These are phyloP conservation scores for Aspergillus cristatus DNA, from an alignment of 495 filamentous ascomycete genomes.

Conservation along the genomic window DNA sequence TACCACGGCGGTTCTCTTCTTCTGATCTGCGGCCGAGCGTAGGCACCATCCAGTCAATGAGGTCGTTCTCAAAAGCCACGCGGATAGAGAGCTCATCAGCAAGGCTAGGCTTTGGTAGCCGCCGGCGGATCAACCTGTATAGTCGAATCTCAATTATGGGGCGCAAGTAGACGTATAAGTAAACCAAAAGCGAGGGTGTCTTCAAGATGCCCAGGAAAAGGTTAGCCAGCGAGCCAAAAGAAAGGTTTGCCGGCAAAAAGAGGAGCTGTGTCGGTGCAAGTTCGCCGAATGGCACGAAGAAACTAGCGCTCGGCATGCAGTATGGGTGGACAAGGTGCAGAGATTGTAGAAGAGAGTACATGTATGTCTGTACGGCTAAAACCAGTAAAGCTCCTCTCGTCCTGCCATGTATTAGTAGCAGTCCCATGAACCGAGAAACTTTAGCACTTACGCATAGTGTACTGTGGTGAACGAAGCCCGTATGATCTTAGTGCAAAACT, in stretches of 20 bases:
- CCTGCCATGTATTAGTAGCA: slow-evolving; percentile 16
- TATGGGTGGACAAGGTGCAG: slow-evolving; percentile 33
- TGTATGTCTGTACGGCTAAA: slow-evolving; percentile 36
- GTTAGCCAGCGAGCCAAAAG: slow-evolving; percentile 16
- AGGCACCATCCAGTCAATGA: slow-evolving; percentile 40
- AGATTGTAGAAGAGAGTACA: slow-evolving; percentile 41
- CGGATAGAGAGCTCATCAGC: slow-evolving; percentile 39
- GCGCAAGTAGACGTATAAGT: slow-evolving; percentile 30
- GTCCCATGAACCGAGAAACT: neutral
- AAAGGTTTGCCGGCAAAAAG: slow-evolving; percentile 21
- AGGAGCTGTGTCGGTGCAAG: slow-evolving; percentile 27
- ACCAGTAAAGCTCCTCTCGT: slow-evolving; percentile 28
- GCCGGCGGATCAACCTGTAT: slow-evolving; percentile 34
- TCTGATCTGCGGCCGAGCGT: slow-evolving; percentile 32
- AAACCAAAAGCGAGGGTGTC: slow-evolving; percentile 27
- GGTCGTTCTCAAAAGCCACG: slow-evolving; percentile 38
- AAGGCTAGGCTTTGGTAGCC: slow-evolving; percentile 32
- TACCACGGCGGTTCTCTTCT: slow-evolving; percentile 32
- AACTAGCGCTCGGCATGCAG: slow-evolving; percentile 15
- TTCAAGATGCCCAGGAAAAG: slow-evolving; percentile 20
- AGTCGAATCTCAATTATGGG: slow-evolving; percentile 35
- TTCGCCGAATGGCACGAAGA: slow-evolving; percentile 30
- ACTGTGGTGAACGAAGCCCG: slow-evolving; percentile 23
- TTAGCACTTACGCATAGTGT: slow-evolving; percentile 23
- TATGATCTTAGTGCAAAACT: slow-evolving; percentile 15